Evolutionary conservation across 2,329 filamentous ascomycete species (phyloP).

Genomic region (Fusarium praegraminearum): DNA sequence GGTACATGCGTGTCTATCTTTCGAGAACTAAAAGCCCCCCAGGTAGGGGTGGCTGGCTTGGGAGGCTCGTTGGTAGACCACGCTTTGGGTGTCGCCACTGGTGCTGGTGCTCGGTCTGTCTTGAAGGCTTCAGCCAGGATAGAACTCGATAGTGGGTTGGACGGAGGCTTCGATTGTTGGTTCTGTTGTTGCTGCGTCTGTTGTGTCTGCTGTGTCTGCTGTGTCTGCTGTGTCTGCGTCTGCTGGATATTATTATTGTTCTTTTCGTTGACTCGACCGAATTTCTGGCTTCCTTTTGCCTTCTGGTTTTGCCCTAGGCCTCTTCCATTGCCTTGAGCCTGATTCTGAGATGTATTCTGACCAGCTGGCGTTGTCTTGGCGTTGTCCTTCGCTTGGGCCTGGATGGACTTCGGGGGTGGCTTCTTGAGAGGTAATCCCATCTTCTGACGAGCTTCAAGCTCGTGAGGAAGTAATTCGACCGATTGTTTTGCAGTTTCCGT

Average conservation of each 20-base stretch:
- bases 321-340: conserved; percentile 11
- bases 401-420: conserved; percentile 9
- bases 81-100: conserved; percentile 45
- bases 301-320: conserved; percentile 5
- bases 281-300: neutral
- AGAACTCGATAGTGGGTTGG: conserved; percentile 44
- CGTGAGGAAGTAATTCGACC: conserved; percentile 54
- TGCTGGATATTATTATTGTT: neutral
- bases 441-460: conserved; percentile 52
- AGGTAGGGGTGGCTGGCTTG: conserved; percentile 20
- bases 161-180: conserved; percentile 2
- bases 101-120: conserved; percentile 43
- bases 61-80: conserved; percentile 39
- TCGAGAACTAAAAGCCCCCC: conserved; percentile 45
- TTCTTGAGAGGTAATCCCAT: conserved; percentile 41
- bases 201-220: conserved; percentile 12
- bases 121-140: conserved; percentile 53
- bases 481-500: conserved; percentile 2
- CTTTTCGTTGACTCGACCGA: conserved; percentile 3
- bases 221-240: conserved; percentile 12
- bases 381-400: conserved; percentile 11
- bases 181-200: neutral
- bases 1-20: conserved; percentile 41
- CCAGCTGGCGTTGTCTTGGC: neutral
- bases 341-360: conserved; percentile 10